Evolutionary conservation across 2,329 filamentous ascomycete genomes (phyloP).

Genomic region (Neonectria coccinea): DNA sequence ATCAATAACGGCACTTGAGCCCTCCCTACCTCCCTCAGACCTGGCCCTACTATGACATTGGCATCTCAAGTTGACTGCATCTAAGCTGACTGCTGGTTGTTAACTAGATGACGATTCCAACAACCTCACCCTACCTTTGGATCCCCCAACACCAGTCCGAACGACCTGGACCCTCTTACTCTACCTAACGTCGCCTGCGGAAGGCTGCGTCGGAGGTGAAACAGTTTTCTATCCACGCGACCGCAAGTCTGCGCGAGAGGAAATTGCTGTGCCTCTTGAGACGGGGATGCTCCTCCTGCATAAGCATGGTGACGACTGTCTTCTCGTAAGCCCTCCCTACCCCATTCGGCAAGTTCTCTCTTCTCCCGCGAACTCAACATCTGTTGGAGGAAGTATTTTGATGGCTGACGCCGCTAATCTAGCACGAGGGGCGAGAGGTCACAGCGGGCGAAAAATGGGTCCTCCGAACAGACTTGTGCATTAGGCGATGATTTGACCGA

Average conservation of each 20-base stretch:
- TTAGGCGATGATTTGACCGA: constrained; percentile 59
- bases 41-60: constrained; percentile 2
- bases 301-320: constrained; percentile 88
- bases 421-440: constrained; percentile 88
- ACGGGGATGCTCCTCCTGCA: constrained; percentile 89
- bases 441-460: constrained; percentile 90
- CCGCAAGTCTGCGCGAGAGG: constrained; percentile 66
- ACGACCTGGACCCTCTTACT: constrained; percentile 94
- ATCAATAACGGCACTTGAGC: neutral
- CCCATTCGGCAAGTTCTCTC: constrained; percentile 20
- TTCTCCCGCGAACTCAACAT: constrained; percentile 13
- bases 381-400: constrained; percentile 48
- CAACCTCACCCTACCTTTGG: constrained; percentile 66
- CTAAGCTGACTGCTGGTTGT: constrained; percentile 23
- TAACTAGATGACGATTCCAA: constrained; percentile 90
- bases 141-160: constrained; percentile 48
- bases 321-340: constrained; percentile 67
- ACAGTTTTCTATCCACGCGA: constrained; percentile 90
- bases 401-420: constrained; percentile 44
- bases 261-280: constrained; percentile 79
- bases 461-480: constrained; percentile 83
- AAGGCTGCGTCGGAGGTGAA: constrained; percentile 85
- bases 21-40: neutral
- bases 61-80: neutral
- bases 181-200: constrained; percentile 81